Evolutionary conservation across 1,139 yeast species (phyloP).

Genomic region (Wickerhamiella infanticola): DNA sequence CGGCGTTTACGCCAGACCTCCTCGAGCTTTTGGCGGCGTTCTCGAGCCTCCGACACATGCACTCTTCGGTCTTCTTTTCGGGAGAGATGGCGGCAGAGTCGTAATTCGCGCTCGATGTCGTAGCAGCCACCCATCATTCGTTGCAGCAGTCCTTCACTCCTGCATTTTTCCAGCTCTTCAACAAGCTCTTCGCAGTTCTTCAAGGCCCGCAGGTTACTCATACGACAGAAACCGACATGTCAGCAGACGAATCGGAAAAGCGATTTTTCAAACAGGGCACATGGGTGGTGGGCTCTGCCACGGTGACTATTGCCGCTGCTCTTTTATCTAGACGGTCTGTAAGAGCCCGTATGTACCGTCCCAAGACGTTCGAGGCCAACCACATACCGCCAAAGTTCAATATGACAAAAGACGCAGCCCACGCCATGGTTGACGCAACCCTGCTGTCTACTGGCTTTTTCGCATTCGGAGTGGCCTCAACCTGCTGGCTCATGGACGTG

Average conservation of each 20-base stretch:
- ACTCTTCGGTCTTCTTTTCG: constrained; percentile 53
- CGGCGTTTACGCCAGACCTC: constrained; percentile 49
- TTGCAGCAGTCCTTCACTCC: constrained; percentile 45
- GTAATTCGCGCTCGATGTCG: constrained; percentile 63
- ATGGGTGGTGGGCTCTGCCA: constrained; percentile 55
- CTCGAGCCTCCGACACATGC: constrained; percentile 42
- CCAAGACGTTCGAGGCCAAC: constrained; percentile 70
- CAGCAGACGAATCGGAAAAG: neutral
- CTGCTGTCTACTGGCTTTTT: constrained; percentile 57
- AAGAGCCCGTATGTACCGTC: constrained; percentile 54
- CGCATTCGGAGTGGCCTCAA: constrained; percentile 58
- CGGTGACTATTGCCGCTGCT: constrained; percentile 55
- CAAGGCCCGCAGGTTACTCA: constrained; percentile 16
- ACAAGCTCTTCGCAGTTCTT: constrained; percentile 62
- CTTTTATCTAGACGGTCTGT: constrained; percentile 65
- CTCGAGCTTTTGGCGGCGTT: constrained; percentile 40
- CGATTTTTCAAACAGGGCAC: constrained; percentile 16
- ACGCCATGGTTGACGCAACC: constrained; percentile 74
- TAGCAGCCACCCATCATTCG: constrained; percentile 80
- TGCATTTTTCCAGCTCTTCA: constrained; percentile 84
- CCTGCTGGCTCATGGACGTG: constrained; percentile 39
- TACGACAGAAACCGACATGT: constrained; percentile 1
- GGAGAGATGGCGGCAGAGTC: constrained; percentile 66
- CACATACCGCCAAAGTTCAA: constrained; percentile 74
- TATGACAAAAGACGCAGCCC: constrained; percentile 69